Base-by-base conservation (phyloP, 352 stramenopile species). In the Phytophthora capsici region DNA sequence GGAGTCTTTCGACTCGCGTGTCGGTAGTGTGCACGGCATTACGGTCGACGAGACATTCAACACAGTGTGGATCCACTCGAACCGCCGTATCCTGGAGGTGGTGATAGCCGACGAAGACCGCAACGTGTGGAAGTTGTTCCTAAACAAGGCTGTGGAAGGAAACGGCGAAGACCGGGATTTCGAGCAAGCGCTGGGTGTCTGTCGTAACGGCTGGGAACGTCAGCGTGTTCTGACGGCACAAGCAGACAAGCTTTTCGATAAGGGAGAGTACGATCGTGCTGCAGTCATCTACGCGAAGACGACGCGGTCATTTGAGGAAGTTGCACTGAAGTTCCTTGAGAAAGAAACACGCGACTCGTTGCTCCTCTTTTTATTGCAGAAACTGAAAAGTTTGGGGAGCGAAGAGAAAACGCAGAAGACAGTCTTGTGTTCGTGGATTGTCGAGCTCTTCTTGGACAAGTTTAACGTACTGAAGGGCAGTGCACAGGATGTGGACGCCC, bases 371-470 rank as follows among this genome's bases (percentile, higher is more conserved):
- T 71, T 98, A 59, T 54, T 96, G 3, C 80, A 96, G 59, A 97
- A 97, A 53, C 80, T 98, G 17, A 91, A 91, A 63, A 85, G 75
- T 19, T 75, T 97, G 47, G 74, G 75, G 19, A 60, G 57, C 9
- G 87, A 94, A 3, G 86, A 97, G 56, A 97, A 97, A 69, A 97
- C 90, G 4, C 93, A 98, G 71, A 88, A 94, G 54, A 98, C 91
- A 4, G 91, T 98, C 45, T 66, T 98, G 12, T 97, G 88, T 49
- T 97, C 93, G 23, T 98, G 93, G 93, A 91, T 98, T 38, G 90
- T 96, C 13, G 94, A 98, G 65, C 80, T 98, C 9, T 98, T 97
- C 44, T 60, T 98, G 26, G 85, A 97, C 69, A 94, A 96, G 60
- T 94, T 98, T 62, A 97, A 93, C 52, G 85, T 89, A 41, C 63